Conservation (phyloP, 2,329 filamentous ascomycete species). For the Pseudocercospora pini-densiflorae region DNA sequence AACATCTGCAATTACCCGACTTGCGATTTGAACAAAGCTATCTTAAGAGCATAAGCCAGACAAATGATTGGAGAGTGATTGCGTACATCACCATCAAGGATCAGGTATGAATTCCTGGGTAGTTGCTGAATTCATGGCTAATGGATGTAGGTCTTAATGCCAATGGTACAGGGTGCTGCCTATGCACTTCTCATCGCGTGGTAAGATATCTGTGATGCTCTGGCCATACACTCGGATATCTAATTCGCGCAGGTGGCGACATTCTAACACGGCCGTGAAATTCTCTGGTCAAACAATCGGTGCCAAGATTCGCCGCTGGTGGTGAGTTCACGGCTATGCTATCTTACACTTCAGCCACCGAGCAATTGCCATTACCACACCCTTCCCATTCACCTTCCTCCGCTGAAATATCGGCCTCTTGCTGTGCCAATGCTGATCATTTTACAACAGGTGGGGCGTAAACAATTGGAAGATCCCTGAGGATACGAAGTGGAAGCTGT, state of each 20-base stretch:
- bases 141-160: constrained; percentile 72
- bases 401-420: neutral
- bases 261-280: constrained; percentile 81
- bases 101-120: constrained; percentile 63
- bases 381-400: neutral
- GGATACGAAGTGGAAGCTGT: constrained; percentile 18
- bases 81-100: constrained; percentile 85
- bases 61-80: constrained; percentile 79
- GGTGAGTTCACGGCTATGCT: constrained; percentile 42
- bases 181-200: constrained; percentile 78
- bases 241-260: constrained; percentile 67
- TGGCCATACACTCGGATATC: neutral
- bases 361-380: neutral
- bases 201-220: constrained; percentile 42
- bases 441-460: constrained; percentile 68
- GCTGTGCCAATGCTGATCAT: constrained; percentile 4
- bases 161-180: constrained; percentile 83
- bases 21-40: constrained; percentile 98
- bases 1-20: constrained; percentile 65
- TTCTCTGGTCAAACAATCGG: constrained; percentile 78
- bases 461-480: constrained; percentile 83
- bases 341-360: neutral
- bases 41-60: constrained; percentile 80
- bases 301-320: constrained; percentile 82
- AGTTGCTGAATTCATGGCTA: constrained; percentile 2